Evolutionary conservation across 768 basidiomycete species (phyloP).

Genomic region (Boletus subparvulus): DNA sequence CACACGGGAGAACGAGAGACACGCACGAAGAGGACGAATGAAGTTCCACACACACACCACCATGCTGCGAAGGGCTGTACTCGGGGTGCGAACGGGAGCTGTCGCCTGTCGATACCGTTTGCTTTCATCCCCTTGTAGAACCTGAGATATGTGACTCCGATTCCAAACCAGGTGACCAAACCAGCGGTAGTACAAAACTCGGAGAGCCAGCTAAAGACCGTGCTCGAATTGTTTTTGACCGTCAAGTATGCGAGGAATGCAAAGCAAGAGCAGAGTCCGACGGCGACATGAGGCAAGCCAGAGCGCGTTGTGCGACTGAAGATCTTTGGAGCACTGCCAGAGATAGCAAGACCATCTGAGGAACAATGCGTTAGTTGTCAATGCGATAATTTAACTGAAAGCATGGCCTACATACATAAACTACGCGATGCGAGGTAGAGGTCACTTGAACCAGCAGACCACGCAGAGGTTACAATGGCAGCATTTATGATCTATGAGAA

Average conservation of each 20-base stretch:
- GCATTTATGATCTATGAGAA: too few relatives aligned
- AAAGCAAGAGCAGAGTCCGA: constrained; percentile 29
- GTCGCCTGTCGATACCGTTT: constrained; percentile 47
- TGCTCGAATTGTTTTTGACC: constrained; percentile 32
- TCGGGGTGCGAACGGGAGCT: constrained; percentile 44
- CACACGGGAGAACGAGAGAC: background rate
- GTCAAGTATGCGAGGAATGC: constrained; percentile 43
- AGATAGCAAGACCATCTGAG: constrained; percentile 51
- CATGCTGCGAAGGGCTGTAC: constrained; percentile 44
- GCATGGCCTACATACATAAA: background rate
- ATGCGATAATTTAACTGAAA: background rate
- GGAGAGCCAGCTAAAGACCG: constrained; percentile 44
- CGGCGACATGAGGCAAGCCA: constrained; percentile 47
- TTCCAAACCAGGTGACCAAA: constrained; percentile 45
- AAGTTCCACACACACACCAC: constrained; percentile 32
- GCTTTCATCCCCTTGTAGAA: constrained; percentile 46
- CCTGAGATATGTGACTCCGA: constrained; percentile 45
- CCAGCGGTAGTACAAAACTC: constrained; percentile 39
- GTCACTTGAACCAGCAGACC: background rate
- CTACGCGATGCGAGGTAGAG: too few relatives aligned
- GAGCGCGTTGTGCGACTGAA: constrained; percentile 40
- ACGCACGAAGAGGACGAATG: constrained; percentile 37
- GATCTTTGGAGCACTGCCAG: constrained; percentile 53
- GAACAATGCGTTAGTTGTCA: constrained; percentile 17
- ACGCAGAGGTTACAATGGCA: background rate